phyloP scores from a whole-genome alignment of 2,329 filamentous ascomycete species.

The Lecanicillium sp. region DNA sequence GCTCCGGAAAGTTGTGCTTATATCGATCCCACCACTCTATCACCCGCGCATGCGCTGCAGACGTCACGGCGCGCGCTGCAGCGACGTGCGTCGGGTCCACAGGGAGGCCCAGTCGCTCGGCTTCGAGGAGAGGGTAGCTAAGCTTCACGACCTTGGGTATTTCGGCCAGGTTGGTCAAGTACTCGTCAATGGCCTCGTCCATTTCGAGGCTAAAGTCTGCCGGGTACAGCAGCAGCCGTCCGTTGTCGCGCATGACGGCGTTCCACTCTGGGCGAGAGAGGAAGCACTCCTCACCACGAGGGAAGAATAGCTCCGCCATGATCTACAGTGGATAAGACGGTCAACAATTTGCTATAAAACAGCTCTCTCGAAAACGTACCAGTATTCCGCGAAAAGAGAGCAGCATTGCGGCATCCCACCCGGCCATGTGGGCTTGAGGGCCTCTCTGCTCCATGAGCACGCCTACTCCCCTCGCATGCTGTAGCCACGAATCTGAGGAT shows the following conservation, averaged over 20 bases:
- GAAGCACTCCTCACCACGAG: slow-evolving; percentile 26
- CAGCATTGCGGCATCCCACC: slow-evolving; percentile 29
- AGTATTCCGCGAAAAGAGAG: slow-evolving; percentile 29
- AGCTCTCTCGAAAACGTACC: slow-evolving; percentile 16
- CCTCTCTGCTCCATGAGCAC: slow-evolving; percentile 31
- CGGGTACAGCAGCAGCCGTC: slow-evolving; percentile 18
- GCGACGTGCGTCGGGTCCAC: slow-evolving; percentile 20
- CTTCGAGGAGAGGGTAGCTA: slow-evolving; percentile 23
- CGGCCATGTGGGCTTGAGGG: slow-evolving; percentile 22
- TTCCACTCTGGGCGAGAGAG: slow-evolving; percentile 28
- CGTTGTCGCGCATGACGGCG: slow-evolving; percentile 19
- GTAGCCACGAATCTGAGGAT: slow-evolving; percentile 27
- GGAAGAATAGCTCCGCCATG: slow-evolving; percentile 30
- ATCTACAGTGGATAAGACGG: slow-evolving; percentile 18
- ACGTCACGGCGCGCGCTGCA: slow-evolving; percentile 19
- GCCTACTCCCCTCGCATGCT: slow-evolving; percentile 30
- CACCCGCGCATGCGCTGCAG: slow-evolving; percentile 21
- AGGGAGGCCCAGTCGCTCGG: slow-evolving; percentile 18
- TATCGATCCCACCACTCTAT: slow-evolving; percentile 24
- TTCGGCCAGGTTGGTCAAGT: slow-evolving; percentile 25
- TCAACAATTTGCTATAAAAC: not conserved
- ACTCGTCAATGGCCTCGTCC: slow-evolving; percentile 22
- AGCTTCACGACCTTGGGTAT: slow-evolving; percentile 24
- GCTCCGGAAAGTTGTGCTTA: slow-evolving; percentile 14
- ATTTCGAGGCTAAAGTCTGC: slow-evolving; percentile 14